Percentiles rank a stretch among this genome's conserved stretches.
These are phyloP conservation scores for Capronia coronata DNA, from an alignment of 2,329 filamentous ascomycete genomes.

Conservation along the genomic window DNA sequence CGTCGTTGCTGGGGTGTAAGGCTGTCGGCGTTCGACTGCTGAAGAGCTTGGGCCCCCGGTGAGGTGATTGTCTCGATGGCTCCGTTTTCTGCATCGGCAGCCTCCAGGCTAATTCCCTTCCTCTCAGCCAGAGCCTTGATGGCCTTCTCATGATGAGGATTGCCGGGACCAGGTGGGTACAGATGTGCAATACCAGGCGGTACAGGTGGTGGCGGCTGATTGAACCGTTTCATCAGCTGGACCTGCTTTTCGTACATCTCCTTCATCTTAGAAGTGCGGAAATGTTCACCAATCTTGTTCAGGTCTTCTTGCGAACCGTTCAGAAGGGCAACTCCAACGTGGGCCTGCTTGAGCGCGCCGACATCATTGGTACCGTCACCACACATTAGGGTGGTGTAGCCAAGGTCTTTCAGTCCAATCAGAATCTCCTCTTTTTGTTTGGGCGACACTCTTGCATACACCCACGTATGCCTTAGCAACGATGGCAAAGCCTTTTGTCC, in stretches of 20 bases:
- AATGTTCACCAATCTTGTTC: conserved; percentile 84
- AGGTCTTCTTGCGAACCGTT: conserved; percentile 92
- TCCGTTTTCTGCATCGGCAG: conserved; percentile 48
- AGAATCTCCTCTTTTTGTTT: conserved; percentile 99
- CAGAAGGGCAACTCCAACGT: conserved; percentile 90
- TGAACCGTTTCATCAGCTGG: conserved; percentile 86
- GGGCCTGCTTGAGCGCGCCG: conserved; percentile 93
- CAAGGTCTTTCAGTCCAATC: conserved; percentile 90
- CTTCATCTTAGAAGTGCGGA: conserved; percentile 94
- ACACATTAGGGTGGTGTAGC: conserved; percentile 97
- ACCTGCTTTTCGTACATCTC: conserved; percentile 97
- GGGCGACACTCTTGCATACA: conserved; percentile 94
- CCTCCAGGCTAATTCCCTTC: conserved; percentile 52
- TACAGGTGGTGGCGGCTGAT: conserved; percentile 85
- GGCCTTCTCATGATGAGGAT: conserved; percentile 91
- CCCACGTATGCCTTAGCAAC: conserved; percentile 85
- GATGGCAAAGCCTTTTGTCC: conserved; percentile 68
- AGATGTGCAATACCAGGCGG: conserved; percentile 89
- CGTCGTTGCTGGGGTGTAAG: conserved; percentile 47
- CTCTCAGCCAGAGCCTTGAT: conserved; percentile 76
- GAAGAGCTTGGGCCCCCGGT: conserved; percentile 56
- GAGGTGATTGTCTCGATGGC: conserved; percentile 59
- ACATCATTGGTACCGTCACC: conserved; percentile 98
- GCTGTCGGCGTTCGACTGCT: conserved; percentile 46
- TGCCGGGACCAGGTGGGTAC: conserved; percentile 81